These are phyloP conservation scores for Vanderwaltozyma verrucispora DNA, from an alignment of 805 yeast species.

Conservation along the genomic window DNA sequence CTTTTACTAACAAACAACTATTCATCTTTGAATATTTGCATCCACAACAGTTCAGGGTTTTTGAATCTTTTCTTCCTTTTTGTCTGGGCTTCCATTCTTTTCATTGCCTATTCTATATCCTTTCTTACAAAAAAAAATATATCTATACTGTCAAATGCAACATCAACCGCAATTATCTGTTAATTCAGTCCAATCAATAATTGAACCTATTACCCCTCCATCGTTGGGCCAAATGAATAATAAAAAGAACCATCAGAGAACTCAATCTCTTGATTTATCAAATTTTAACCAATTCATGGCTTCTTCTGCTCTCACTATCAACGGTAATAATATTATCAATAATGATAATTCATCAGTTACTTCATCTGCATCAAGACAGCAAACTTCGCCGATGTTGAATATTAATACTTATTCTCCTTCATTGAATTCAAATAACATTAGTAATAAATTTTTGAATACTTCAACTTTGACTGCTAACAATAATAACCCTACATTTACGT, in stretches of 20 bases:
- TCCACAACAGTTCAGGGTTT: too few species aligned
- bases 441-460: neutral
- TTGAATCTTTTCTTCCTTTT: too few species aligned
- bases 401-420: conserved; percentile 1
- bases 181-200: conserved; percentile 5
- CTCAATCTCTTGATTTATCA: conserved; percentile 20
- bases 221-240: conserved; percentile 6
- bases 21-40: too few species aligned
- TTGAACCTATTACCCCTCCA: conserved; percentile 6
- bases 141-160: neutral
- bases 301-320: conserved; percentile 2
- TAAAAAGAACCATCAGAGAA: conserved; percentile 14
- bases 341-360: neutral
- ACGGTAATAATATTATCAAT: neutral
- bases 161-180: conserved; percentile 21
- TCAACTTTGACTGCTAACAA: neutral
- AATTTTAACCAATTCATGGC: conserved; percentile 22
- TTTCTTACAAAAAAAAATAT: too few species aligned
- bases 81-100: too few species aligned
- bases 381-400: neutral
- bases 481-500: neutral
- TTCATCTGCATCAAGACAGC: neutral
- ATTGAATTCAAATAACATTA: neutral
- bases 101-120: too few species aligned
- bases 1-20: too few species aligned